These are phyloP conservation scores for Acanthamoeba divionensis DNA, from an alignment of 208 protist genomes.

Conservation along the genomic window DNA sequence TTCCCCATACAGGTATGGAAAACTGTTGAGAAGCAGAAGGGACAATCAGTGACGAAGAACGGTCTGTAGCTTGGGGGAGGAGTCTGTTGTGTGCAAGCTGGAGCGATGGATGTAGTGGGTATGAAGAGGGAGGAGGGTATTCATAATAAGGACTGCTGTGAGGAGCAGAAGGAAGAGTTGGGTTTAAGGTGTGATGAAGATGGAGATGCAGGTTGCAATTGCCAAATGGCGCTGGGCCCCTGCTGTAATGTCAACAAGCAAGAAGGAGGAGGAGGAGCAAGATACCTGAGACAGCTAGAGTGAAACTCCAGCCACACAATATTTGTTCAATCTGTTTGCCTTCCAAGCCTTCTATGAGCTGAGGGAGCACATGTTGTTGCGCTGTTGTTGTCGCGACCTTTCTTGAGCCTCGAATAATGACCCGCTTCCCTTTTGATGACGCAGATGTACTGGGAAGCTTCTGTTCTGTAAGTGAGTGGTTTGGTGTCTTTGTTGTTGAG, in stretches of 20 bases:
- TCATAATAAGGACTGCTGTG: not conserved
- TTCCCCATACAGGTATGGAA: too few species aligned
- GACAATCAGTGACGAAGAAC: too few species aligned
- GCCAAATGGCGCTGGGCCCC: too few species aligned
- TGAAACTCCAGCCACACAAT: constrained; percentile 23
- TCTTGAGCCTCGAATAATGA: not conserved
- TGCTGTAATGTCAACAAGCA: too few species aligned
- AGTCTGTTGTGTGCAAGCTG: too few species aligned
- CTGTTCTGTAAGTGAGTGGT: not conserved
- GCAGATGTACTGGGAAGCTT: not conserved
- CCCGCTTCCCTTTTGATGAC: not conserved
- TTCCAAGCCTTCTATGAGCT: not conserved
- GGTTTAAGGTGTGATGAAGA: too few species aligned
- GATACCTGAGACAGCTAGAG: not conserved
- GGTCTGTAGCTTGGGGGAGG: too few species aligned
- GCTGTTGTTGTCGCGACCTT: not conserved
- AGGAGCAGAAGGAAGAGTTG: not conserved
- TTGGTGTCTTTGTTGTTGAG: not conserved
- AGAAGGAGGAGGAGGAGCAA: too few species aligned
- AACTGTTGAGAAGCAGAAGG: too few species aligned
- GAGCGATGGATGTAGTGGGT: too few species aligned
- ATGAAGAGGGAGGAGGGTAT: not conserved
- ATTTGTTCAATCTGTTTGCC: not conserved
- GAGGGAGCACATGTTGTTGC: not conserved
- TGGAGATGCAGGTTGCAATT: too few species aligned